phyloP scores from a whole-genome alignment of 2,329 filamentous ascomycete genomes.

The Diaporthe destruens region DNA sequence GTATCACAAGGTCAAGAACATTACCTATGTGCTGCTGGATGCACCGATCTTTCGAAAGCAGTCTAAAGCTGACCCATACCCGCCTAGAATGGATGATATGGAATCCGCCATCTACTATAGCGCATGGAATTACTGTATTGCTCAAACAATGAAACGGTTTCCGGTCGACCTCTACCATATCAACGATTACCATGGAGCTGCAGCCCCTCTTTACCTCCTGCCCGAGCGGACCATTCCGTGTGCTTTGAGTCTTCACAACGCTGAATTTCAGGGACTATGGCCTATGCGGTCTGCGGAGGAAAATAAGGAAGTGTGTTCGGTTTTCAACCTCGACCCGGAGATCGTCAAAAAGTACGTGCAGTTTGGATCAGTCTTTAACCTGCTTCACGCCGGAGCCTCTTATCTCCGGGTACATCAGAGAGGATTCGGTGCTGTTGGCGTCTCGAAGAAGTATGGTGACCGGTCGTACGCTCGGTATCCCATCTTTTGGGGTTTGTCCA shows the following conservation, averaged over 20 bases:
- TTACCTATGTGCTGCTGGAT: slow-evolving; percentile 76
- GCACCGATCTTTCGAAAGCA: slow-evolving; percentile 76
- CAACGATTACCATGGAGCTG: slow-evolving; percentile 53
- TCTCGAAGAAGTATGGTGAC: slow-evolving; percentile 76
- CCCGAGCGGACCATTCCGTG: slow-evolving; percentile 69
- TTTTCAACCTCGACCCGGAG: slow-evolving; percentile 71
- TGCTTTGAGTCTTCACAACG: slow-evolving; percentile 76
- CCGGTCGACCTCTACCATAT: slow-evolving; percentile 55
- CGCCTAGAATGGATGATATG: slow-evolving; percentile 77
- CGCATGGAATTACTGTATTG: slow-evolving; percentile 78
- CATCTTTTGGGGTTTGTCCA: slow-evolving; percentile 76
- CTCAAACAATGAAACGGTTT: slow-evolving; percentile 72
- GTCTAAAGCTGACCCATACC: slow-evolving; percentile 72
- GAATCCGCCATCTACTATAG: slow-evolving; percentile 77
- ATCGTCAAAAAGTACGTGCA: slow-evolving; percentile 73
- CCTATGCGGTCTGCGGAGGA: slow-evolving; percentile 73
- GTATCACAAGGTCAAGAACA: slow-evolving; percentile 73
- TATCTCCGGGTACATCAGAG: slow-evolving; percentile 75
- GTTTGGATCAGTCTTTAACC: slow-evolving; percentile 77
- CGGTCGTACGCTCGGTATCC: slow-evolving; percentile 75
- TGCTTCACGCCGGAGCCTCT: slow-evolving; percentile 73
- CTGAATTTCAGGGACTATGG: slow-evolving; percentile 78
- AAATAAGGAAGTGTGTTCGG: slow-evolving; percentile 71
- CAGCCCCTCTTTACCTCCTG: slow-evolving; percentile 72
- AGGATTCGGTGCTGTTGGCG: slow-evolving; percentile 75